These are phyloP conservation scores for Magnaporthiopsis incrustans DNA, from an alignment of 2,329 filamentous ascomycete genomes.

Conservation along the genomic window DNA sequence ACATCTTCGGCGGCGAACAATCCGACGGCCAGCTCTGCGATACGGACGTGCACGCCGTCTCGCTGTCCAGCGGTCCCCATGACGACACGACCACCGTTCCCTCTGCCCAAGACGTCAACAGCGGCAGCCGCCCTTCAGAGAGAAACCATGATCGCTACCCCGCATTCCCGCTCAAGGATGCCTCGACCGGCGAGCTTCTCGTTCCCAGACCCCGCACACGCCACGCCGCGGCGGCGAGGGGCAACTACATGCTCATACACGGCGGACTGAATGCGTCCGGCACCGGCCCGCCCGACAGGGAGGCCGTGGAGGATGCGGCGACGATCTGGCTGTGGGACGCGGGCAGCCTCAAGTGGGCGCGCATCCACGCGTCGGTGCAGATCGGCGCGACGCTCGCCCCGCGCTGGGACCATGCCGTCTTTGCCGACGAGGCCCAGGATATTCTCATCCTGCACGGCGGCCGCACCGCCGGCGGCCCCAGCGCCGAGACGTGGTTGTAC, in stretches of 20 bases:
- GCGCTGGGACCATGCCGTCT: slow-evolving; percentile 24
- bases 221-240: slow-evolving; percentile 28
- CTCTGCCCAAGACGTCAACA: neutral
- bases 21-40: slow-evolving; percentile 31
- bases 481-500: slow-evolving; percentile 42
- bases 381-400: slow-evolving; percentile 22
- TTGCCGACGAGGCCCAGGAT: slow-evolving; percentile 29
- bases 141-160: slow-evolving; percentile 26
- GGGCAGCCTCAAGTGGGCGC: slow-evolving; percentile 25
- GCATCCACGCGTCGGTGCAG: slow-evolving; percentile 21
- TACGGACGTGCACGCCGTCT: slow-evolving; percentile 43
- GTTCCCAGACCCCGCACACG: slow-evolving; percentile 24
- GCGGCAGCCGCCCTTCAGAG: slow-evolving; percentile 12
- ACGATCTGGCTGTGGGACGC: slow-evolving; percentile 31
- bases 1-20: slow-evolving; percentile 45
- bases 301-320: slow-evolving; percentile 21
- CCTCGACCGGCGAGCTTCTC: slow-evolving; percentile 17
- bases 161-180: slow-evolving; percentile 20
- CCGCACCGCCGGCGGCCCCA: slow-evolving; percentile 8
- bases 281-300: slow-evolving; percentile 2
- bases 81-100: neutral
- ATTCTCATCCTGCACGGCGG: slow-evolving; percentile 45
- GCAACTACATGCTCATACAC: slow-evolving; percentile 25
- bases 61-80: slow-evolving; percentile 35
- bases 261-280: slow-evolving; percentile 25